Evolutionary conservation across 495 filamentous ascomycete genomes (phyloP).

Genomic region (Penicillium mononematosum): DNA sequence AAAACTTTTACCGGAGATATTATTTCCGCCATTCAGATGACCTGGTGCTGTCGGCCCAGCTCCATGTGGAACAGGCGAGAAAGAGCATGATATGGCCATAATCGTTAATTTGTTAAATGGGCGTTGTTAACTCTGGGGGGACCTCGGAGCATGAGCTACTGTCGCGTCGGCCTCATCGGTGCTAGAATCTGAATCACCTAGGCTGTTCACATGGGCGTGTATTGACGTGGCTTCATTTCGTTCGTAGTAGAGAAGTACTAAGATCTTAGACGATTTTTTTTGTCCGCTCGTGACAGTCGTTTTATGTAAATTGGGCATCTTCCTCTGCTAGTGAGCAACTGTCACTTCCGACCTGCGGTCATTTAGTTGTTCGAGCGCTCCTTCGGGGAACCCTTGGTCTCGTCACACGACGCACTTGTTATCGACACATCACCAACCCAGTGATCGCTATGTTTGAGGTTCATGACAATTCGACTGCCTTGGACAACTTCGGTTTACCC

Average conservation of each 20-base stretch:
- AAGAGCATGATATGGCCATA: constrained; percentile 10
- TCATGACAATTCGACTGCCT: background rate
- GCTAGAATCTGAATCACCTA: constrained; percentile 7
- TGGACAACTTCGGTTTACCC: background rate
- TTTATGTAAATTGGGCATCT: background rate
- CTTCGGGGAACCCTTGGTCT: constrained; percentile 18
- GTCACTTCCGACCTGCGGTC: constrained; percentile 1
- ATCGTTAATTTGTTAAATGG: background rate
- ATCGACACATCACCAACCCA: constrained; percentile 23
- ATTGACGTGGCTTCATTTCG: constrained; percentile 29
- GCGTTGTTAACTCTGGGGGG: background rate
- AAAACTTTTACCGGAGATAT: constrained; percentile 4
- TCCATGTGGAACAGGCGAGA: constrained; percentile 15
- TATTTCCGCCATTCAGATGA: constrained; percentile 26
- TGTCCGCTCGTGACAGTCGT: constrained; percentile 15
- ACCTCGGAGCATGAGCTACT: background rate
- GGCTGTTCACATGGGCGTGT: constrained; percentile 24
- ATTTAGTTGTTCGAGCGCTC: constrained; percentile 12
- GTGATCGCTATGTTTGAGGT: constrained; percentile 9
- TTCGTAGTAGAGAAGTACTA: constrained; percentile 14
- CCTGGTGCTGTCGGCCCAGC: constrained; percentile 12
- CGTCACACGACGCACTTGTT: constrained; percentile 28
- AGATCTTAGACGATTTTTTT: background rate
- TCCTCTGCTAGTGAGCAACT: background rate
- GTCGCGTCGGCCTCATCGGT: constrained; percentile 24